These are phyloP conservation scores for Calamus simplicifolius DNA, from an alignment of 176 grass and related monocot genomes.

Conservation along the genomic window DNA sequence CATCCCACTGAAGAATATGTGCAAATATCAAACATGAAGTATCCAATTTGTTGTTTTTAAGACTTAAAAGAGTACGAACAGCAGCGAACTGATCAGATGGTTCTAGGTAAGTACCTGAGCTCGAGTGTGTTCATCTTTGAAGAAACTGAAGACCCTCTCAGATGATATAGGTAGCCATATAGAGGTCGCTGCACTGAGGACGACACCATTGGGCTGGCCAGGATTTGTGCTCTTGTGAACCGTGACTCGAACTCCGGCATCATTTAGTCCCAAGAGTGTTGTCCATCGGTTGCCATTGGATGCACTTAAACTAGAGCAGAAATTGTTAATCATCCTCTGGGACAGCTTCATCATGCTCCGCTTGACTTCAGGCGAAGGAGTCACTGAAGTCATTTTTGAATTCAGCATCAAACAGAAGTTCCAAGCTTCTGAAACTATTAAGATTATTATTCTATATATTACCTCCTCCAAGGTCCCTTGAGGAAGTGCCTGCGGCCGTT, in stretches of 20 bases:
- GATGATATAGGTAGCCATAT: constrained; percentile 65
- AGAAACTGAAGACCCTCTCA: constrained; percentile 74
- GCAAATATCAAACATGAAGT: not conserved
- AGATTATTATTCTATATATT: no score
- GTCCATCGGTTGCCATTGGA: constrained; percentile 75
- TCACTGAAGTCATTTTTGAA: constrained; percentile 28
- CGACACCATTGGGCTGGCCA: constrained; percentile 70
- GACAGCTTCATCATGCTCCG: constrained; percentile 94
- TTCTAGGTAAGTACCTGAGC: constrained; percentile 33
- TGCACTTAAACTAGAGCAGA: constrained; percentile 67
- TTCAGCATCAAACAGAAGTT: no score
- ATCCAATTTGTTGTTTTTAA: no score
- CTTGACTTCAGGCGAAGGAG: constrained; percentile 49
- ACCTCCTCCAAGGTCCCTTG: constrained; percentile 42
- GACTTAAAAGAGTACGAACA: not conserved
- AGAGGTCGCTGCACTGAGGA: constrained; percentile 78
- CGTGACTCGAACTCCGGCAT: constrained; percentile 59
- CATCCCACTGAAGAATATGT: constrained; percentile 63
- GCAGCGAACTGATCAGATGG: not conserved
- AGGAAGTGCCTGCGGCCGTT: constrained; percentile 26
- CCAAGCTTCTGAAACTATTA: no score
- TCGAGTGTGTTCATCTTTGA: constrained; percentile 59
- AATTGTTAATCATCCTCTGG: constrained; percentile 86
- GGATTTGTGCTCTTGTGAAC: constrained; percentile 44
- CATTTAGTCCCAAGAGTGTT: constrained; percentile 34